Percentiles rank a stretch among this genome's conserved stretches.
Conservation (phyloP, 2,329 filamentous ascomycete species). For the Daldinia sp. region DNA sequence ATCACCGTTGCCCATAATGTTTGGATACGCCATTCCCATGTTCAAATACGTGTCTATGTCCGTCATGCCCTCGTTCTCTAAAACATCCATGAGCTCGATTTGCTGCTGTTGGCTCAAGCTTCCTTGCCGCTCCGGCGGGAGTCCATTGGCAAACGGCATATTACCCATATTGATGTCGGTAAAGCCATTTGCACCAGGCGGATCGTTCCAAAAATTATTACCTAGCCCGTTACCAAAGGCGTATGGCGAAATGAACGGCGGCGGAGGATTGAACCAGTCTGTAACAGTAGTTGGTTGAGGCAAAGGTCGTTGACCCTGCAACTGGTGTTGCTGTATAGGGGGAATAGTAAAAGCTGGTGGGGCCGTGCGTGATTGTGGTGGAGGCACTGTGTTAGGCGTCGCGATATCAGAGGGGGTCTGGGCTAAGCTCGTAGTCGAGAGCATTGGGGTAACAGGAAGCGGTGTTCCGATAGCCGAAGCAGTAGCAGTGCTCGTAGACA, state of each 20-base stretch:
- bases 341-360: conserved; percentile 53
- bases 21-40: conserved; percentile 47
- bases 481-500: conserved; percentile 37
- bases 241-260: conserved; percentile 63
- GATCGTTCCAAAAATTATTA: conserved; percentile 50
- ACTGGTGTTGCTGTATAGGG: conserved; percentile 48
- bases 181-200: conserved; percentile 37
- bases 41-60: conserved; percentile 69
- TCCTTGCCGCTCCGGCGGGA: conserved; percentile 65
- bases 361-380: conserved; percentile 39
- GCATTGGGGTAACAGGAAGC: conserved; percentile 38
- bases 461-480: conserved; percentile 42
- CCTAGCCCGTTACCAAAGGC: conserved; percentile 37
- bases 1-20: conserved; percentile 23
- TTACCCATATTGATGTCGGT: conserved; percentile 39
- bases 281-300: conserved; percentile 52
- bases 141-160: conserved; percentile 39
- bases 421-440: conserved; percentile 37
- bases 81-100: conserved; percentile 79
- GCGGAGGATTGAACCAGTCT: conserved; percentile 62
- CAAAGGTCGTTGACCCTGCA: conserved; percentile 53
- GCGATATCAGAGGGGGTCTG: conserved; percentile 39
- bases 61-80: conserved; percentile 73
- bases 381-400: conserved; percentile 33
- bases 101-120: conserved; percentile 83